Conservation (phyloP, 1,284 basidiomycete species). For the Cryptococcus maquisensis region DNA sequence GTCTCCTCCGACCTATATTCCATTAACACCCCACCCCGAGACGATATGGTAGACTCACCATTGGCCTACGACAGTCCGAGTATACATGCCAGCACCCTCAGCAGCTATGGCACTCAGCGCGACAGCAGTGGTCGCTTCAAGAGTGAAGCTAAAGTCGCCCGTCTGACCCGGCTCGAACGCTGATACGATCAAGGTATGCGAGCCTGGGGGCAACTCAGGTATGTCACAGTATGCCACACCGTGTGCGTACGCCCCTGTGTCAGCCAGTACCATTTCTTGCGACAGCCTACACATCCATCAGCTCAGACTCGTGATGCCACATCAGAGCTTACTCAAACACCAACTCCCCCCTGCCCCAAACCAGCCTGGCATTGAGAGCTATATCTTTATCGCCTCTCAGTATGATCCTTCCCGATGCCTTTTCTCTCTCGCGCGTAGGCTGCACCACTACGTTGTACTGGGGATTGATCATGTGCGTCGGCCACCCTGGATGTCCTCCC, state of each 20-base stretch:
- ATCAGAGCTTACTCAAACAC: conserved; percentile 62
- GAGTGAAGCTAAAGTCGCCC: conserved; percentile 61
- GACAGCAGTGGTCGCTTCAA: conserved; percentile 59
- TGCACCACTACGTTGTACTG: conserved; percentile 70
- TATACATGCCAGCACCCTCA: conserved; percentile 90
- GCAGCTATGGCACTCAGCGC: conserved; percentile 51
- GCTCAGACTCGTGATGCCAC: neutral
- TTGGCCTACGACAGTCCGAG: conserved; percentile 59
- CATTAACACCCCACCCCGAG: too few relatives aligned
- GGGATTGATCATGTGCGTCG: conserved; percentile 84
- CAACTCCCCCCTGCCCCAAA: conserved; percentile 70
- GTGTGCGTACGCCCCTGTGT: conserved; percentile 77
- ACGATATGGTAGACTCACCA: conserved; percentile 56
- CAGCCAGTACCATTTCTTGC: conserved; percentile 64
- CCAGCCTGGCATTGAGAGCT: conserved; percentile 68
- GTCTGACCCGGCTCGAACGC: conserved; percentile 69
- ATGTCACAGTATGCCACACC: conserved; percentile 62
- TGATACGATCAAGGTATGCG: conserved; percentile 77
- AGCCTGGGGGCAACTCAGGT: conserved; percentile 57
- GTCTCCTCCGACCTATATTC: conserved; percentile 53
- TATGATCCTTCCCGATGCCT: conserved; percentile 53
- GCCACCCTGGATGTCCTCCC: conserved; percentile 74
- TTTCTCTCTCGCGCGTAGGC: conserved; percentile 37
- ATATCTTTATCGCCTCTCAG: conserved; percentile 61
- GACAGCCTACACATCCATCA: conserved; percentile 51